Conservation (phyloP, 306 rosid species). For the Pyrus bretschneideri region DNA sequence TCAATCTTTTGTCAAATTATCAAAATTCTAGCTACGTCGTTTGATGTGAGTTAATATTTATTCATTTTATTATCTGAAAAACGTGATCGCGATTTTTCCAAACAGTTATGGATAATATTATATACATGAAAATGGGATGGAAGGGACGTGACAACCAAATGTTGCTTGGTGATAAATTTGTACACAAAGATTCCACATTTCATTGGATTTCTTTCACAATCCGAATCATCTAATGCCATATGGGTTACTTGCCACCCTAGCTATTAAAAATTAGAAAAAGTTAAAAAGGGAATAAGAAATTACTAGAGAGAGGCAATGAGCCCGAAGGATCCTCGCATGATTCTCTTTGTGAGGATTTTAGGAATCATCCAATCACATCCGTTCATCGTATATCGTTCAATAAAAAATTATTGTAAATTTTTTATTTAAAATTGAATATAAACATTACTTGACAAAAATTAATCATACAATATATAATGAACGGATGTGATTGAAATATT, state of each 20-base stretch:
- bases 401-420: too few species aligned
- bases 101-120: neutral
- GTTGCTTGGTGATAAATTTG: neutral
- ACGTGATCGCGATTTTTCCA: neutral
- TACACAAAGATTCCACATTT: neutral
- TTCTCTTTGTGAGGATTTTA: too few species aligned
- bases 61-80: too few species aligned
- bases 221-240: neutral
- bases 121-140: neutral
- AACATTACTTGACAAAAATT: too few species aligned
- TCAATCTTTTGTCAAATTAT: neutral
- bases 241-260: neutral
- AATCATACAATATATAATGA: accelerated
- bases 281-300: neutral
- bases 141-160: neutral
- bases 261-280: neutral
- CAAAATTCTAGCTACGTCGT: neutral
- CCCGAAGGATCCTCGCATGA: too few species aligned
- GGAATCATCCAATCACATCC: too few species aligned
- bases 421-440: too few species aligned
- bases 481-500: accelerated
- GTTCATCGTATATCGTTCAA: too few species aligned
- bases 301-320: neutral
- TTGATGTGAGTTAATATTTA: neutral
- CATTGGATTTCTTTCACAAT: neutral